phyloP scores from a whole-genome alignment of 768 basidiomycete genomes.

The Rhizopogon roseolus region DNA sequence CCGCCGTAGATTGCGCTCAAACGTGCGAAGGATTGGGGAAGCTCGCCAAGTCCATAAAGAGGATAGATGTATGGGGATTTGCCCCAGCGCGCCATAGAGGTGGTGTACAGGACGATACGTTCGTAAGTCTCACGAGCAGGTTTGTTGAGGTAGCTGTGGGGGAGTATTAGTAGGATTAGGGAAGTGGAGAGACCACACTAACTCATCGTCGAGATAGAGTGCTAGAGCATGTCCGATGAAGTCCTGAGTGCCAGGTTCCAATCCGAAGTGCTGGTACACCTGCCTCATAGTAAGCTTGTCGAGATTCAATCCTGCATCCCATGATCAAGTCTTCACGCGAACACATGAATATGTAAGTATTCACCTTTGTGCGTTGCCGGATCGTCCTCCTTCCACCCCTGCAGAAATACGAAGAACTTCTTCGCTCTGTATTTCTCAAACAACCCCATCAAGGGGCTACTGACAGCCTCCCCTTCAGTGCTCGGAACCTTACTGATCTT shows the following conservation, averaged over 20 bases:
- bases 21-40: conserved; percentile 97
- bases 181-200: conserved; percentile 27
- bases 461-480: conserved; percentile 96
- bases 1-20: conserved; percentile 98
- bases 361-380: conserved; percentile 94
- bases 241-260: conserved; percentile 97
- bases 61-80: conserved; percentile 99
- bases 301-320: conserved; percentile 67
- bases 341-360: conserved; percentile 8
- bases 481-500: conserved; percentile 96
- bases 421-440: conserved; percentile 98
- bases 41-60: conserved; percentile 96
- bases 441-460: conserved; percentile 94
- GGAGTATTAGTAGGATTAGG: conserved; percentile 5
- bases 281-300: conserved; percentile 90
- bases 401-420: conserved; percentile 97
- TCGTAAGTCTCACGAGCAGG: conserved; percentile 88
- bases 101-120: conserved; percentile 95
- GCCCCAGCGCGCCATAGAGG: conserved; percentile 98
- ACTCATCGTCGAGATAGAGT: conserved; percentile 96
- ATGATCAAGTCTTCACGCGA: background rate
- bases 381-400: conserved; percentile 93
- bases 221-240: conserved; percentile 99
- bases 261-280: conserved; percentile 94
- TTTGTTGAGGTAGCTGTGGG: conserved; percentile 82